phyloP scores from a whole-genome alignment of 352 stramenopile species.

The Phytophthora cactorum region DNA sequence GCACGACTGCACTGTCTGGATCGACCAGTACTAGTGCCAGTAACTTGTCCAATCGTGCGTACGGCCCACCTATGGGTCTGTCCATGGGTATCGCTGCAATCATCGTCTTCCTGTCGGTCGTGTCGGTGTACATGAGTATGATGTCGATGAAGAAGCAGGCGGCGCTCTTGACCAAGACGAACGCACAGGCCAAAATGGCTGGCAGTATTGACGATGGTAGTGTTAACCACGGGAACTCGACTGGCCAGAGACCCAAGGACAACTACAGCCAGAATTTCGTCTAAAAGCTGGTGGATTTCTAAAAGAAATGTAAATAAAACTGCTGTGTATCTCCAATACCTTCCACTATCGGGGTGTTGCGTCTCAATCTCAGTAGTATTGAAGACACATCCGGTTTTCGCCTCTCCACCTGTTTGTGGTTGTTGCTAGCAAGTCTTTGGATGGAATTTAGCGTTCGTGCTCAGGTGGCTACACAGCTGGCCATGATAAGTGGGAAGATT shows the following conservation, averaged over 20 bases:
- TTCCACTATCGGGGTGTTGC: not conserved
- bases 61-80: constrained; percentile 59
- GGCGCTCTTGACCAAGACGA: constrained; percentile 33
- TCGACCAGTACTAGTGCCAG: constrained; percentile 32
- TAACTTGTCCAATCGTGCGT: constrained; percentile 43
- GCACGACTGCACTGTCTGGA: constrained; percentile 46
- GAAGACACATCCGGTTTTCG: constrained; percentile 17
- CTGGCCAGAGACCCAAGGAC: constrained; percentile 39
- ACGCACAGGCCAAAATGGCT: constrained; percentile 35
- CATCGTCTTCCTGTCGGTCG: constrained; percentile 38
- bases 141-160: constrained; percentile 31
- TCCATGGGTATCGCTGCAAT: constrained; percentile 36
- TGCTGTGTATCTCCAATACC: constrained; percentile 25
- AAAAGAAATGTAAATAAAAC: constrained; percentile 34
- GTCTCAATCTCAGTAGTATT: constrained; percentile 15
- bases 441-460: constrained; percentile 14
- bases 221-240: constrained; percentile 14
- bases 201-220: constrained; percentile 27
- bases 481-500: constrained; percentile 18
- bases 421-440: constrained; percentile 4
- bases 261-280: constrained; percentile 77
- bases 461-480: constrained; percentile 29
- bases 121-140: constrained; percentile 44
- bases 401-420: constrained; percentile 27
- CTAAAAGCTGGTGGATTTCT: constrained; percentile 23